These are phyloP conservation scores for Penicillium occitanis DNA, from an alignment of 2,329 filamentous ascomycete species.

Conservation along the genomic window DNA sequence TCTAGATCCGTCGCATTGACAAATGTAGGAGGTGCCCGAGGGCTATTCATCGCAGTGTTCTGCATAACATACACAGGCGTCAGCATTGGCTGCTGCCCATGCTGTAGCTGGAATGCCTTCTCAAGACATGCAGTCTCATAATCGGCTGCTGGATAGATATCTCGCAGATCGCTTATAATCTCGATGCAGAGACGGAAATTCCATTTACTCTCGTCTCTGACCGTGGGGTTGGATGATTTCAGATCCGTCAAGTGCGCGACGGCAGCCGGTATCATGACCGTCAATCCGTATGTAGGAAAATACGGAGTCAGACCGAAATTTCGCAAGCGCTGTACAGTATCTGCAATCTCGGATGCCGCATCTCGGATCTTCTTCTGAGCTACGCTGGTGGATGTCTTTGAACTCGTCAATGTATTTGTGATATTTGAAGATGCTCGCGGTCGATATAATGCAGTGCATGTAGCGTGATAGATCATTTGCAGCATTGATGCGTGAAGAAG, in stretches of 20 bases:
- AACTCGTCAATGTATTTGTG: conserved; percentile 33
- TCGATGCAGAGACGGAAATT: conserved; percentile 84
- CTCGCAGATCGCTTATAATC: conserved; percentile 77
- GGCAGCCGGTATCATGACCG: conserved; percentile 80
- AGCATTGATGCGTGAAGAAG: conserved; percentile 75
- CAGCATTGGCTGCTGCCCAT: conserved; percentile 26
- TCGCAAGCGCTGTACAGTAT: conserved; percentile 72
- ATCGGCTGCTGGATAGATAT: conserved; percentile 83
- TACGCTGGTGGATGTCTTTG: conserved; percentile 62
- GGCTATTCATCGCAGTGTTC: neutral
- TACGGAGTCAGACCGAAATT: conserved; percentile 68
- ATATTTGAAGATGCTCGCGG: conserved; percentile 66
- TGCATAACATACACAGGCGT: conserved; percentile 35
- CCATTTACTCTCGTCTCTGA: conserved; percentile 66
- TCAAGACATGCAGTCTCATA: conserved; percentile 55
- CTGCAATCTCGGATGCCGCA: conserved; percentile 76
- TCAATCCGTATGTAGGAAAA: conserved; percentile 80
- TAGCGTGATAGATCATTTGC: conserved; percentile 88
- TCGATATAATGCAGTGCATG: conserved; percentile 81
- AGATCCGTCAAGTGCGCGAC: conserved; percentile 86
- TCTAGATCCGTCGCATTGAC: neutral
- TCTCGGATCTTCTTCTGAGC: conserved; percentile 77
- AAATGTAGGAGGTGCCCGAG: neutral
- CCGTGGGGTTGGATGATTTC: conserved; percentile 70
- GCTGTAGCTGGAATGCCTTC: conserved; percentile 36